Percentiles rank a stretch among this genome's conserved stretches.
These are phyloP conservation scores for Penicillium odoratum DNA, from an alignment of 495 filamentous ascomycete species.

Conservation along the genomic window DNA sequence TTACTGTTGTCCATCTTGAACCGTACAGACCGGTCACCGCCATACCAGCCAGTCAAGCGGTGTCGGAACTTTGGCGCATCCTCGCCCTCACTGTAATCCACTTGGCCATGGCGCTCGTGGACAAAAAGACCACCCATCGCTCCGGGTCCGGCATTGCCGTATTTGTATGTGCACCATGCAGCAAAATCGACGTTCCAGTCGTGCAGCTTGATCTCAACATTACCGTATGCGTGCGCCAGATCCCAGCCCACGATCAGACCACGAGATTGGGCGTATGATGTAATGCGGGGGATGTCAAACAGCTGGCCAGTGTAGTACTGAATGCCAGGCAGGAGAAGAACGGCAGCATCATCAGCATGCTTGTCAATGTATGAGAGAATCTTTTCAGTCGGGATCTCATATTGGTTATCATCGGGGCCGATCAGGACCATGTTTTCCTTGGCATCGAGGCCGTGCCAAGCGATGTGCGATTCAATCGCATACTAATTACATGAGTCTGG, in stretches of 20 bases:
- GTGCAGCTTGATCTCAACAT: constrained; percentile 78
- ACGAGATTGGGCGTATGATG: constrained; percentile 69
- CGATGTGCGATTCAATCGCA: constrained; percentile 85
- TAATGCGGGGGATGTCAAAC: constrained; percentile 86
- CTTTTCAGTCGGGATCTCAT: constrained; percentile 65
- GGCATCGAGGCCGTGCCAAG: constrained; percentile 70
- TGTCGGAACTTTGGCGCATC: constrained; percentile 49
- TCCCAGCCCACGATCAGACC: constrained; percentile 89
- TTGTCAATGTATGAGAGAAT: constrained; percentile 73
- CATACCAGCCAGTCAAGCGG: constrained; percentile 85
- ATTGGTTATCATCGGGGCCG: constrained; percentile 53
- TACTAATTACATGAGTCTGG: constrained; percentile 53
- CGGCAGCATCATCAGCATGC: constrained; percentile 71
- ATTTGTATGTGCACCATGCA: constrained; percentile 97
- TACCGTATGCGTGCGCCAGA: constrained; percentile 91
- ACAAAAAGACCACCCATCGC: constrained; percentile 86
- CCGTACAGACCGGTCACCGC: constrained; percentile 71
- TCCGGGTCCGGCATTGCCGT: constrained; percentile 87
- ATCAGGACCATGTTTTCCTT: constrained; percentile 74
- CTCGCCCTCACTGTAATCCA: constrained; percentile 49
- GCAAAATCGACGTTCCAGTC: constrained; percentile 96
- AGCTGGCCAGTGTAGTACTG: constrained; percentile 95
- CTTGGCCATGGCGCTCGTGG: constrained; percentile 66
- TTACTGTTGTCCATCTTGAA: constrained; percentile 75
- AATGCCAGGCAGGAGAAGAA: constrained; percentile 85